phyloP scores from a whole-genome alignment of 495 filamentous ascomycete genomes.

The Penicillium turbatum region DNA sequence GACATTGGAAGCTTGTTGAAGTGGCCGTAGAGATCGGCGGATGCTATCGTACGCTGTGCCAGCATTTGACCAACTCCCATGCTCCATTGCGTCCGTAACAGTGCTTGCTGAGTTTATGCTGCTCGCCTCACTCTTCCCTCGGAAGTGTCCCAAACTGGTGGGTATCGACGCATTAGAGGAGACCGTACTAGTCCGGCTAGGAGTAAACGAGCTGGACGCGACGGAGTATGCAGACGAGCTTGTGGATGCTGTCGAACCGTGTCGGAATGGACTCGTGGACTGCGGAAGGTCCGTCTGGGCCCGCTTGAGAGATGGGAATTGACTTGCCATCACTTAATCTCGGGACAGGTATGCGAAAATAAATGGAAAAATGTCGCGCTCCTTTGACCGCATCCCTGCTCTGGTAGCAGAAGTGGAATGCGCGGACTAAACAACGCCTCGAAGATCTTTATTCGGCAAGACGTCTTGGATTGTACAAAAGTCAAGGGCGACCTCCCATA shows the following conservation, averaged over 20 bases:
- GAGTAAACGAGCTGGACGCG: constrained; percentile 58
- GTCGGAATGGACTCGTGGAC: constrained; percentile 58
- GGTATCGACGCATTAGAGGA: constrained; percentile 72
- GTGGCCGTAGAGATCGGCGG: constrained; percentile 72
- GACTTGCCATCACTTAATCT: constrained; percentile 37
- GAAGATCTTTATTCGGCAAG: not conserved
- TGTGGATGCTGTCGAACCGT: constrained; percentile 74
- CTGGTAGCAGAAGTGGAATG: constrained; percentile 29
- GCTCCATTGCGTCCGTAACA: constrained; percentile 25
- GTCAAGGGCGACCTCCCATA: constrained; percentile 24
- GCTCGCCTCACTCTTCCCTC: constrained; percentile 70
- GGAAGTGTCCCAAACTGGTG: constrained; percentile 55
- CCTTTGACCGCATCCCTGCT: constrained; percentile 46
- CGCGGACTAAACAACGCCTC: constrained; percentile 11
- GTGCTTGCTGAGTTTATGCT: constrained; percentile 40
- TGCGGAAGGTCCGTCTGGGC: constrained; percentile 61
- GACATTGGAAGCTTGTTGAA: constrained; percentile 62
- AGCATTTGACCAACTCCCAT: constrained; percentile 37
- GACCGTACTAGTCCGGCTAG: constrained; percentile 69
- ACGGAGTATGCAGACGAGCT: constrained; percentile 73
- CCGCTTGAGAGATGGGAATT: constrained; percentile 50
- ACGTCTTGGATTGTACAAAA: constrained; percentile 4
- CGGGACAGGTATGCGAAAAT: constrained; percentile 29
- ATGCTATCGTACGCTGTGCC: constrained; percentile 62
- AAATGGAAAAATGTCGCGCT: constrained; percentile 23